Evolutionary conservation across 768 basidiomycete genomes (phyloP), one percentile per base, ranked within the genome.

Genomic region (Ephemerocybe angulata): DNA sequence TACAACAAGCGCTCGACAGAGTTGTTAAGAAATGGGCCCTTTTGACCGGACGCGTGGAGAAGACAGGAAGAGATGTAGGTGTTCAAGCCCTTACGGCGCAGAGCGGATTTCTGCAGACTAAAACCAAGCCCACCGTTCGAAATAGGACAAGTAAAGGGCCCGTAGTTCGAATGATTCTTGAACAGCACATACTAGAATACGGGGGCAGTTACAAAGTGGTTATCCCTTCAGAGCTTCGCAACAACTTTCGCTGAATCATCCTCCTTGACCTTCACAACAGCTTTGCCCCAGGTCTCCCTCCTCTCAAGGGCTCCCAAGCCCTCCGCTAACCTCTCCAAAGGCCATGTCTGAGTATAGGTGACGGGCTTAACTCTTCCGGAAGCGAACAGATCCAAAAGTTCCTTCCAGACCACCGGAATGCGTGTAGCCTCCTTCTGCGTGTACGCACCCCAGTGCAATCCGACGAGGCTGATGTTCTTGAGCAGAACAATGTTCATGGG

Each of bases 251-350:
- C 29, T 22, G 27, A 51, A 3, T 63, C 63, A 11, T 86, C 83
- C 25, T 83, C 78, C 50, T 75, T 78, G 46, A 98, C 67, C 48
- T 74, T 77, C 7, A 91, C 80, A 24, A 95, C 75, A 0, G 78
- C 89, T 65, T 98, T 98, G 0, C 96, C 96, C 91, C 93, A 98
- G 4, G 93, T 95, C 71, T 90, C 82, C 58, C 96, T 76, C 43
- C 75, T 76, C 64, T 94, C 93, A 19, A 98, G 70, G 24, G 90
- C 93, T 13, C 64, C 65, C 48, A 98, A 70, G 1, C 88, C 96
- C 1, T 86, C 82, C 3, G 78, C 70, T 2, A 94, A 70, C 8
- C 68, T 70, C 24, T 89, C 87, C 1, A 98, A 70, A 0, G 88
- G 67, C 69, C 83, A 97, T 1, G 87, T 64, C 48, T 84, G 78